Conservation (phyloP, 129 eudicot genomes). For the Lactuca saligna region DNA sequence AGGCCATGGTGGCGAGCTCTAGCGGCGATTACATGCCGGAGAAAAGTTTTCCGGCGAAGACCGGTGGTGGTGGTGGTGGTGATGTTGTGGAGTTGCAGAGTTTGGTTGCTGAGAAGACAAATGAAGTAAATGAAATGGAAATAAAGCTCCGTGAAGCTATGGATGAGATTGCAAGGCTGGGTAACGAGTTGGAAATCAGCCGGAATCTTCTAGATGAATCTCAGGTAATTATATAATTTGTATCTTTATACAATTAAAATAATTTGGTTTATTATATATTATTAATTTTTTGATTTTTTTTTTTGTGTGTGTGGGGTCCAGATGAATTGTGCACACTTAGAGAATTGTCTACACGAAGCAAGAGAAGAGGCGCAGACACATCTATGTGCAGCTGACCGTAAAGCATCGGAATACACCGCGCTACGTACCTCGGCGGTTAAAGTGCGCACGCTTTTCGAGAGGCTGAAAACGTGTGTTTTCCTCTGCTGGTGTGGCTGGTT, state of each 20-base stretch:
- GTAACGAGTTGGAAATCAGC: conserved; percentile 66
- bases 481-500: conserved; percentile 56
- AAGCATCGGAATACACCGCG: conserved; percentile 77
- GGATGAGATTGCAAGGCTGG: conserved; percentile 71
- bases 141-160: conserved; percentile 42
- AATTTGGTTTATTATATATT: background rate
- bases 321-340: conserved; percentile 97
- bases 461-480: conserved; percentile 67
- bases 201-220: conserved; percentile 87
- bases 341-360: conserved; percentile 88
- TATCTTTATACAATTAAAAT: too few species aligned
- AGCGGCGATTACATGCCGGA: conserved; percentile 61
- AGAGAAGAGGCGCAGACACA: conserved; percentile 95
- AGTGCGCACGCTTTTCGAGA: conserved; percentile 74
- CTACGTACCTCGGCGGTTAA: conserved; percentile 77
- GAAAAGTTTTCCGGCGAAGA: conserved; percentile 39
- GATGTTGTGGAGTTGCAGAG: conserved; percentile 62
- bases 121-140: conserved; percentile 53
- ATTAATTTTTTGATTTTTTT: conserved; percentile 5
- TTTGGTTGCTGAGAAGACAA: conserved; percentile 57
- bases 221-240: conserved; percentile 51
- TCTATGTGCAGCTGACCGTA: conserved; percentile 84
- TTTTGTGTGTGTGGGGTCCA: conserved; percentile 21
- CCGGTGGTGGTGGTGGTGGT: conserved; percentile 14
- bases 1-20: conserved; percentile 54